These are phyloP conservation scores for Galeopsis tetrahit DNA, from an alignment of 257 asterid genomes.

Conservation along the genomic window DNA sequence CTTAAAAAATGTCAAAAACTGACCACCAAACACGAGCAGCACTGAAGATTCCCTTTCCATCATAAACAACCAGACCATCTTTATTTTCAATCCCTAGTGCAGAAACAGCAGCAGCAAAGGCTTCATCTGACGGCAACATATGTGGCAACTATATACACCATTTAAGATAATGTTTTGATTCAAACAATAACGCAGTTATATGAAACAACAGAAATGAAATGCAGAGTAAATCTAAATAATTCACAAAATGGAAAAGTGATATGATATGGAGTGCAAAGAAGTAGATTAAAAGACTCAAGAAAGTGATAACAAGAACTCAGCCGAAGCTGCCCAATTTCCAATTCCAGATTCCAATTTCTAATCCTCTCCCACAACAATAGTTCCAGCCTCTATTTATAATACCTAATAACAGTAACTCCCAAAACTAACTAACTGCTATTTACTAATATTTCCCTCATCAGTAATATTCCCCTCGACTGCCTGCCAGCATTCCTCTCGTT, in stretches of 20 bases:
- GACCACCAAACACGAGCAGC: constrained; percentile 99
- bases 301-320: no score
- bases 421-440: no score
- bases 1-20: constrained; percentile 37
- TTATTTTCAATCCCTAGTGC: constrained; percentile 95
- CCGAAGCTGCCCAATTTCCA: no score
- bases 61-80: constrained; percentile 89
- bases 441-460: no score
- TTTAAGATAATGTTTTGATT: not conserved
- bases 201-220: not conserved
- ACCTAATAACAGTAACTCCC: no score
- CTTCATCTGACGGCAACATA: constrained; percentile 98
- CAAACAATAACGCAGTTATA: constrained; percentile 14
- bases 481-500: no score
- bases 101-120: constrained; percentile 97
- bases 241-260: not conserved
- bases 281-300: no score
- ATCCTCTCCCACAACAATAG: no score
- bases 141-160: constrained; percentile 74
- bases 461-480: no score
- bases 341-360: no score
- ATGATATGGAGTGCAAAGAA: no score
- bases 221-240: not conserved
- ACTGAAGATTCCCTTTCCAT: constrained; percentile 97
- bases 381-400: no score